These are phyloP conservation scores for Cercospora sp. DNA, from an alignment of 2,329 filamentous ascomycete genomes.

Conservation along the genomic window DNA sequence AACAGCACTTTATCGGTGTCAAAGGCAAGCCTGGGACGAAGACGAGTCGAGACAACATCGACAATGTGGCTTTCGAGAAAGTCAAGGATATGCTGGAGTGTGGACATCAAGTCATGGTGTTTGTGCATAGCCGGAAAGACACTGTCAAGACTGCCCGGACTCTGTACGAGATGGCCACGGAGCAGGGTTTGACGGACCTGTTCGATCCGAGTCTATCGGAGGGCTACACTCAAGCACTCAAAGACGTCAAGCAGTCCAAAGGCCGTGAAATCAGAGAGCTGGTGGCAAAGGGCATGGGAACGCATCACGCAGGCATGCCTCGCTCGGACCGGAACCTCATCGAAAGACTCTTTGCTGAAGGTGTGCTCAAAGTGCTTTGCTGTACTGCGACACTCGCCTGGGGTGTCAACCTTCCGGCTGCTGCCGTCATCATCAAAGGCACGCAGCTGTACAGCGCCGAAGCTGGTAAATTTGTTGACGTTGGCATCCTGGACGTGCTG, in stretches of 20 bases:
- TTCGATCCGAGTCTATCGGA: constrained; percentile 81
- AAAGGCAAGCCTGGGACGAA: constrained; percentile 85
- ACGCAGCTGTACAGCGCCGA: constrained; percentile 96
- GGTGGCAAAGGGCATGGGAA: constrained; percentile 84
- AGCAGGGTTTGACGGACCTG: constrained; percentile 74
- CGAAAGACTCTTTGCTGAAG: constrained; percentile 85
- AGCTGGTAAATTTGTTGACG: constrained; percentile 92
- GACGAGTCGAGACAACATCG: constrained; percentile 83
- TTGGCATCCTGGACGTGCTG: constrained; percentile 93
- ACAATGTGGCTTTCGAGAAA: constrained; percentile 86
- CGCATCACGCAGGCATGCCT: constrained; percentile 96
- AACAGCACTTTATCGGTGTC: constrained; percentile 96
- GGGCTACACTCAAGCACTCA: constrained; percentile 73
- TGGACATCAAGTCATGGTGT: constrained; percentile 99
- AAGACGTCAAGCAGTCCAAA: constrained; percentile 81
- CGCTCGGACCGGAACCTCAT: constrained; percentile 93
- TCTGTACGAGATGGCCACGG: constrained; percentile 80
- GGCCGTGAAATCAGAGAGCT: constrained; percentile 86
- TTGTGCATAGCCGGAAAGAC: constrained; percentile 95
- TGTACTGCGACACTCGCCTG: constrained; percentile 97
- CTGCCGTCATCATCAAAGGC: constrained; percentile 95
- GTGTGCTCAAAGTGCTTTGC: constrained; percentile 94
- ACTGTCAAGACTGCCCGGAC: constrained; percentile 85
- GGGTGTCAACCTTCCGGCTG: constrained; percentile 97
- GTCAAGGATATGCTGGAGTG: constrained; percentile 86